Percentiles rank a stretch among this genome's conserved stretches.
These are phyloP conservation scores for Lotmaria passim DNA, from an alignment of 208 protist species.

Conservation along the genomic window DNA sequence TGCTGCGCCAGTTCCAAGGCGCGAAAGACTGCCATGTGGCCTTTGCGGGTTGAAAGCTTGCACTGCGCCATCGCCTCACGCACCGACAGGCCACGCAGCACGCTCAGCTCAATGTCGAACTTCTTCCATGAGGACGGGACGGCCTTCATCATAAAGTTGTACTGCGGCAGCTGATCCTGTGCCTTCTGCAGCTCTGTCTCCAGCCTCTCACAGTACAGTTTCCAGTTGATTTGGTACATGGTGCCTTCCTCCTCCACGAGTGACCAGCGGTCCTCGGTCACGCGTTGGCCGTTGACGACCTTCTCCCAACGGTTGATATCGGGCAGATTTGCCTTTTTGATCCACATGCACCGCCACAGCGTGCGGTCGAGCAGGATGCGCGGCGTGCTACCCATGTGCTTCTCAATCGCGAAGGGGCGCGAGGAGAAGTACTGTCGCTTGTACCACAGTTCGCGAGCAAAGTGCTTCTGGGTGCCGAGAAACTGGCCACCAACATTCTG, in stretches of 20 bases:
- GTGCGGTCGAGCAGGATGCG: constrained; percentile 87
- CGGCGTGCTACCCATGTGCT: constrained; percentile 70
- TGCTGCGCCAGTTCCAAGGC: constrained; percentile 87
- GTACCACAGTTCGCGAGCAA: constrained; percentile 75
- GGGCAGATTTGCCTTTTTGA: constrained; percentile 74
- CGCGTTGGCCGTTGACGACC: constrained; percentile 89
- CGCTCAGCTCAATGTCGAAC: constrained; percentile 87
- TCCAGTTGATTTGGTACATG: constrained; percentile 90
- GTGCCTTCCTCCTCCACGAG: constrained; percentile 87
- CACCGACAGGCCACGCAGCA: constrained; percentile 86
- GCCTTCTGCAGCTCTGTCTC: constrained; percentile 85
- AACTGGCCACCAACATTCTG: constrained; percentile 85
- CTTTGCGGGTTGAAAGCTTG: constrained; percentile 88
- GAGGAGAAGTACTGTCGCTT: constrained; percentile 79
- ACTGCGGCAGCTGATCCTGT: constrained; percentile 87
- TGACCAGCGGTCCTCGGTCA: constrained; percentile 88
- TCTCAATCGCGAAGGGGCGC: constrained; percentile 77
- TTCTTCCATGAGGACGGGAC: constrained; percentile 92
- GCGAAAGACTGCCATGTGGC: constrained; percentile 85
- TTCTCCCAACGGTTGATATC: constrained; percentile 89
- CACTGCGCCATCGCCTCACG: constrained; percentile 91
- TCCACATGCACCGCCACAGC: constrained; percentile 75
- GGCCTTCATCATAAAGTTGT: constrained; percentile 83
- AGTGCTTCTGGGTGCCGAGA: constrained; percentile 80
- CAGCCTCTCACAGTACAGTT: constrained; percentile 88